These are phyloP conservation scores for Pichia kudriavzevii DNA, from an alignment of 1,139 yeast species.

Conservation along the genomic window DNA sequence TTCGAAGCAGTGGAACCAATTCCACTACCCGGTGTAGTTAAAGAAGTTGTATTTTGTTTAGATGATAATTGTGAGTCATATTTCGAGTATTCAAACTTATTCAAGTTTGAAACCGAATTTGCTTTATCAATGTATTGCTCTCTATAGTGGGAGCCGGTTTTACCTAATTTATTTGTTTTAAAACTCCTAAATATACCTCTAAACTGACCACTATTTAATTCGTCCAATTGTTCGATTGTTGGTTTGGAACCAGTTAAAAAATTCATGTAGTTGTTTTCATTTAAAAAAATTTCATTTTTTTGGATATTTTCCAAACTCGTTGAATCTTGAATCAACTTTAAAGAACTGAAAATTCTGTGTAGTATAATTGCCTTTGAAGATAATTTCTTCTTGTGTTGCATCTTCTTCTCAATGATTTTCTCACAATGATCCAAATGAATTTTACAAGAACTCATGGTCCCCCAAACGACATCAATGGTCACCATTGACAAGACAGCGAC, in stretches of 20 bases:
- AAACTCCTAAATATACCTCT: constrained; percentile 22
- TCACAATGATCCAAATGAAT: constrained; percentile 73
- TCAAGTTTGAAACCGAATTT: not conserved
- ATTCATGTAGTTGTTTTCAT: constrained; percentile 27
- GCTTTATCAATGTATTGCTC: too few species aligned
- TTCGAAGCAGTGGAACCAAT: not conserved
- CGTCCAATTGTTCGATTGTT: constrained; percentile 22
- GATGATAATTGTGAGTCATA: constrained; percentile 4
- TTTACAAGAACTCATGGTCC: constrained; percentile 82
- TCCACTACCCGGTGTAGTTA: too few species aligned
- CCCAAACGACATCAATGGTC: constrained; percentile 84
- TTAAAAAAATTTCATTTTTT: constrained; percentile 28
- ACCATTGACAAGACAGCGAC: constrained; percentile 85
- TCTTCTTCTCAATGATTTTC: constrained; percentile 60
- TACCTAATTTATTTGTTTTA: not conserved
- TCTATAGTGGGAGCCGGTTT: too few species aligned
- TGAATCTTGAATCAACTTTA: constrained; percentile 68
- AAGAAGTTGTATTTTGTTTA: constrained; percentile 2
- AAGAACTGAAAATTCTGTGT: constrained; percentile 70
- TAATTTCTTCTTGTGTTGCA: constrained; percentile 55
- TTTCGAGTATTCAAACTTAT: not conserved
- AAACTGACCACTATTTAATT: constrained; percentile 18
- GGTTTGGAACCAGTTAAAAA: constrained; percentile 27
- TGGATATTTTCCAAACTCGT: constrained; percentile 46
- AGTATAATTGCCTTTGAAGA: constrained; percentile 71